Conservation (phyloP, 257 asterid species). For the Apocynum venetum region DNA sequence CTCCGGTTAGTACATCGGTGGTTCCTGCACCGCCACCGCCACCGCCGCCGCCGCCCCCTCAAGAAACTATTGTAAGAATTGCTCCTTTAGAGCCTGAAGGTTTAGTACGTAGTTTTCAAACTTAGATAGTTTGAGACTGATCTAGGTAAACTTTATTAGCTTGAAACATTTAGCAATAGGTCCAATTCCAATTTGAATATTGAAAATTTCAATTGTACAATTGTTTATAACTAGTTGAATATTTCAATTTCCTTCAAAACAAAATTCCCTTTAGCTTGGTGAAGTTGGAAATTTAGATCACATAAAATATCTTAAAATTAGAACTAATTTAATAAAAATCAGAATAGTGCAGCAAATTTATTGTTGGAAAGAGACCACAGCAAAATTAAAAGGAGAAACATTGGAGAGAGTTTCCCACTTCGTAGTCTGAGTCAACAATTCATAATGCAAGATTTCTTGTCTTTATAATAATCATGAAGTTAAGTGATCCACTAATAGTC, state of each 20-base stretch:
- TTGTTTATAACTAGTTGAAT: background rate
- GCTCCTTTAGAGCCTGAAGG: conserved; percentile 25
- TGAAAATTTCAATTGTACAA: conserved; percentile 9
- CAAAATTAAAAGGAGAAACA: background rate
- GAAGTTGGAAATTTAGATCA: too few relatives aligned
- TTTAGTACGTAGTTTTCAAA: conserved; percentile 10
- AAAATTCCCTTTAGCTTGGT: too few relatives aligned
- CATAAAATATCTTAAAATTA: background rate
- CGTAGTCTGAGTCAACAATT: conserved; percentile 18
- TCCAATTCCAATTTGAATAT: conserved; percentile 2
- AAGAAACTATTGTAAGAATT: conserved; percentile 13
- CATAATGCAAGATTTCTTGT: conserved; percentile 5
- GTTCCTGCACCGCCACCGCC: background rate
- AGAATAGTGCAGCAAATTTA: background rate
- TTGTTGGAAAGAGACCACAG: conserved; percentile 2
- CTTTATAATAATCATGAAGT: background rate
- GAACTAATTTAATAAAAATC: background rate
- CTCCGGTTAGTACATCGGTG: background rate
- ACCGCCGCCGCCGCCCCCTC: background rate
- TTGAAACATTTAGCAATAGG: conserved; percentile 2
- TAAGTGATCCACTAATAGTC: conserved; percentile 8
- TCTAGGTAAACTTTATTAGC: background rate
- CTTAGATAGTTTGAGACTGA: background rate
- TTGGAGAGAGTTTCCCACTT: background rate
- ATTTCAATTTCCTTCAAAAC: too few relatives aligned